Evolutionary conservation across 768 basidiomycete species (phyloP).

Genomic region (Auricularia sp.): DNA sequence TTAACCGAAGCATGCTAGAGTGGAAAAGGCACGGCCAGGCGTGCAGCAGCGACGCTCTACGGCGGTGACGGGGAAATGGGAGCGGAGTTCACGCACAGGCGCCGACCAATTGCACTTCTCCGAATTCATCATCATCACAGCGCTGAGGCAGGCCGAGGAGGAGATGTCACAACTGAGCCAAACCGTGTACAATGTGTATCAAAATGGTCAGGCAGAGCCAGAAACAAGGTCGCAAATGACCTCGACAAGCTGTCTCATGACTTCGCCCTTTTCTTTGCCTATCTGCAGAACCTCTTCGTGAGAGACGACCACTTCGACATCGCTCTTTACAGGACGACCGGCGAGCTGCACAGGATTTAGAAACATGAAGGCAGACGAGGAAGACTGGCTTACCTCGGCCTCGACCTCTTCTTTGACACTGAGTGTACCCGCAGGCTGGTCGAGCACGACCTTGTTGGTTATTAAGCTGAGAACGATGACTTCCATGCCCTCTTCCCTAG

Average conservation of each 20-base stretch:
- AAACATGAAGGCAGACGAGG: not conserved
- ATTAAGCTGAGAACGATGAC: conserved; percentile 76
- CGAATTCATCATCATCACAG: not conserved
- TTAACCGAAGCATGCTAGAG: not conserved
- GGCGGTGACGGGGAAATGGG: not conserved
- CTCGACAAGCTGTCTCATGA: conserved; percentile 63
- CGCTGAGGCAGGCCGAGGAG: no score
- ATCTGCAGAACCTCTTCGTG: conserved; percentile 70
- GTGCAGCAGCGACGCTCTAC: not conserved
- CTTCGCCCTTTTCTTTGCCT: conserved; percentile 57
- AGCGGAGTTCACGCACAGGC: not conserved
- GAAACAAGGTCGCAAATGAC: conserved; percentile 25
- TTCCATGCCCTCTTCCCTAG: conserved; percentile 62
- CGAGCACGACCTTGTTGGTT: conserved; percentile 74
- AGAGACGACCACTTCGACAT: conserved; percentile 43
- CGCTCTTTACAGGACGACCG: conserved; percentile 39
- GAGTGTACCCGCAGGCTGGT: conserved; percentile 42
- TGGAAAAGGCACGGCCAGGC: not conserved
- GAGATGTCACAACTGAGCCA: no score
- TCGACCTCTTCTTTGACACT: conserved; percentile 67
- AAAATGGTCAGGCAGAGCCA: no score
- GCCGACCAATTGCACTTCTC: not conserved
- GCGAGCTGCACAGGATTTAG: conserved; percentile 37
- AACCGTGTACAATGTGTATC: no score
- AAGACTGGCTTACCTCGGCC: conserved; percentile 48